Evolutionary conservation across 1,284 basidiomycete species (phyloP).

Genomic region (Tilletia horrida): DNA sequence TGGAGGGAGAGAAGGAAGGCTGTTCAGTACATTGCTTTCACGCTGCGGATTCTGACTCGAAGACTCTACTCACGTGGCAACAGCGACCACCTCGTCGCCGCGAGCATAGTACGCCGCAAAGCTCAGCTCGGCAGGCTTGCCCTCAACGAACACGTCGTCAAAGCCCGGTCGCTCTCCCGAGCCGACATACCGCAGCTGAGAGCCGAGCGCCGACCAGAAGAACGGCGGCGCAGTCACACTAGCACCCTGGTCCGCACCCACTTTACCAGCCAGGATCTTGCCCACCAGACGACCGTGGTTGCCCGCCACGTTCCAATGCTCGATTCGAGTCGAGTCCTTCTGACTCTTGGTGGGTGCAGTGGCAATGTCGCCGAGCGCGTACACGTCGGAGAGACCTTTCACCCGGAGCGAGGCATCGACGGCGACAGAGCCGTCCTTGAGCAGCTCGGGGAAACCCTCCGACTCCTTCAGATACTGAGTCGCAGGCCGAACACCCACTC

Average conservation of each 20-base stretch:
- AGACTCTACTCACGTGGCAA: constrained; percentile 68
- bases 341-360: constrained; percentile 62
- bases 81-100: constrained; percentile 72
- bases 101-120: constrained; percentile 73
- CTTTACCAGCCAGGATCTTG: constrained; percentile 67
- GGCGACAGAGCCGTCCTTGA: constrained; percentile 64
- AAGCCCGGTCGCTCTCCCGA: constrained; percentile 62
- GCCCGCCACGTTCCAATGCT: constrained; percentile 88
- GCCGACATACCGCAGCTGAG: constrained; percentile 78
- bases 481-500: constrained; percentile 81
- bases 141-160: constrained; percentile 74
- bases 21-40: background rate
- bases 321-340: constrained; percentile 65
- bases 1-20: constrained; percentile 42
- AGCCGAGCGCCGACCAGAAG: constrained; percentile 76
- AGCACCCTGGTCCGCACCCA: constrained; percentile 18
- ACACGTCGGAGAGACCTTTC: constrained; percentile 64
- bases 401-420: constrained; percentile 79
- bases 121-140: constrained; percentile 68
- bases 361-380: constrained; percentile 87
- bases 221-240: constrained; percentile 73
- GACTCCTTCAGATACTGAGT: constrained; percentile 75
- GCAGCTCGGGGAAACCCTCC: constrained; percentile 58
- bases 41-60: no score
- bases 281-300: constrained; percentile 83